These are phyloP conservation scores for Sutorius australiensis DNA, from an alignment of 768 basidiomycete genomes.

Conservation along the genomic window DNA sequence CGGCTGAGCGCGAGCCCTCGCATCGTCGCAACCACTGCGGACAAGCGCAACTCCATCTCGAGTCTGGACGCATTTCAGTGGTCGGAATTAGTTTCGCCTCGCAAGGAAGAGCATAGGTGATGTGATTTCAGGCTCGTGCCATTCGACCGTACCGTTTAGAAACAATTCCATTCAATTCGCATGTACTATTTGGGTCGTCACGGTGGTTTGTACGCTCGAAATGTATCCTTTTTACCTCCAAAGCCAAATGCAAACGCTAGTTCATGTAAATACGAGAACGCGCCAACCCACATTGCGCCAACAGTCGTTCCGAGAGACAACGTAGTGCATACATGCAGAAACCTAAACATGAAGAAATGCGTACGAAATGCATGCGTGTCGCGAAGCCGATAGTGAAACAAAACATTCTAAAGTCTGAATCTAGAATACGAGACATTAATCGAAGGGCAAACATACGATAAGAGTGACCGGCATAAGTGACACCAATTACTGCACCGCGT, in stretches of 20 bases:
- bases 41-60: constrained; percentile 31
- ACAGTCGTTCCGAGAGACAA: constrained; percentile 2
- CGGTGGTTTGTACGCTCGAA: constrained; percentile 6
- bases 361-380: constrained; percentile 22
- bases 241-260: background rate
- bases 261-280: background rate
- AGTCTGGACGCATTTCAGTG: constrained; percentile 33
- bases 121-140: background rate
- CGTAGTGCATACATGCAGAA: constrained; percentile 17
- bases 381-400: constrained; percentile 7
- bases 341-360: constrained; percentile 10
- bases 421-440: constrained; percentile 20
- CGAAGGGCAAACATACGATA: constrained; percentile 4
- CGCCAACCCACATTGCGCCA: background rate
- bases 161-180: background rate
- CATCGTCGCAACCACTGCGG: constrained; percentile 27
- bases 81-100: constrained; percentile 31
- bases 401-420: constrained; percentile 26
- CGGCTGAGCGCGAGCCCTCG: constrained; percentile 33
- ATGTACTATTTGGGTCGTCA: constrained; percentile 5
- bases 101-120: constrained; percentile 27
- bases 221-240: background rate
- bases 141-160: constrained; percentile 8
- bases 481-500: constrained; percentile 13
- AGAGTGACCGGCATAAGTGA: background rate